Conservation (phyloP, 352 stramenopile genomes). For the Phytophthora gonapodyides region DNA sequence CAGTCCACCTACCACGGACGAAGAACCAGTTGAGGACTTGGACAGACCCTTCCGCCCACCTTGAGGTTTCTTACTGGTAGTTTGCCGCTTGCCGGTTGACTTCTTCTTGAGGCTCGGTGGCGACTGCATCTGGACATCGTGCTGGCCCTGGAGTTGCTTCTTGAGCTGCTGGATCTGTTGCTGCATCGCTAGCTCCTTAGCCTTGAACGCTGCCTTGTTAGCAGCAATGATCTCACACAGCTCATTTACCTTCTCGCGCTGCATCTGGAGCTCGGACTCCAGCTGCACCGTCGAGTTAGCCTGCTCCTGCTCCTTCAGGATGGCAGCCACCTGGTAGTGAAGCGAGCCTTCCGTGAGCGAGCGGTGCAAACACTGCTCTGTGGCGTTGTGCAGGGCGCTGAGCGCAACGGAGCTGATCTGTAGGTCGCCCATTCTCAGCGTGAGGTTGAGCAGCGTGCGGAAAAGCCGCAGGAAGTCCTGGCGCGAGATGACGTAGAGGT, state of each 20-base stretch:
- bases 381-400: constrained; percentile 76
- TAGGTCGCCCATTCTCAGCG: constrained; percentile 42
- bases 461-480: constrained; percentile 67
- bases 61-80: constrained; percentile 48
- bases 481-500: constrained; percentile 73
- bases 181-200: constrained; percentile 76
- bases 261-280: constrained; percentile 46
- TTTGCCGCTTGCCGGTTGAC: constrained; percentile 60
- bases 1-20: constrained; percentile 56
- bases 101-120: constrained; percentile 42
- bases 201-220: constrained; percentile 58
- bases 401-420: constrained; percentile 71
- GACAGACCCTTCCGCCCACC: constrained; percentile 44
- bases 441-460: constrained; percentile 36
- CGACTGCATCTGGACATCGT: constrained; percentile 44
- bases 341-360: constrained; percentile 64
- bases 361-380: constrained; percentile 71
- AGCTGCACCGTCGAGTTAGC: constrained; percentile 37
- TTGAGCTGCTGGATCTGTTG: constrained; percentile 63
- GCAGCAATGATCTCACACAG: constrained; percentile 55
- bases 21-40: constrained; percentile 48
- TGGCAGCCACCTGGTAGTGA: constrained; percentile 53
- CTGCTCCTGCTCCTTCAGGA: constrained; percentile 58
- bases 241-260: constrained; percentile 69
- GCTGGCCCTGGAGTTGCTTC: constrained; percentile 40